Conservation (phyloP, 345 rosid genomes). For the Citrus sinensis region DVS_A1.0 CM039161.1:10040501-10041000, state of each 20-base stretch:
- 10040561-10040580: too few relatives aligned
- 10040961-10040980: constrained; percentile 42
- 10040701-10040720: too few relatives aligned
- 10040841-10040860: constrained; percentile 64
- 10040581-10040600: too few relatives aligned
- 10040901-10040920: constrained; percentile 12
- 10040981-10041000: constrained; percentile 26
- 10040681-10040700: rapidly evolving
- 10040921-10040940: constrained; percentile 29
- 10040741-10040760: too few relatives aligned
- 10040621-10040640: too few relatives aligned
- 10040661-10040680: too few relatives aligned
- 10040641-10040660: too few relatives aligned
- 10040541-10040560: too few relatives aligned
- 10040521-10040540: too few relatives aligned
- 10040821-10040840: constrained; percentile 54
- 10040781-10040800: constrained; percentile 4
- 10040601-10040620: too few relatives aligned
- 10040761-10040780: not conserved
- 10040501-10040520: too few relatives aligned
- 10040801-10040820: constrained; percentile 30
- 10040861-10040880: constrained; percentile 58
- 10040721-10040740: too few relatives aligned
- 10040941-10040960: constrained; percentile 49
- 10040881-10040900: constrained; percentile 40